phyloP scores from a whole-genome alignment of 306 rosid genomes.

The Datisca glomerata region DNA sequence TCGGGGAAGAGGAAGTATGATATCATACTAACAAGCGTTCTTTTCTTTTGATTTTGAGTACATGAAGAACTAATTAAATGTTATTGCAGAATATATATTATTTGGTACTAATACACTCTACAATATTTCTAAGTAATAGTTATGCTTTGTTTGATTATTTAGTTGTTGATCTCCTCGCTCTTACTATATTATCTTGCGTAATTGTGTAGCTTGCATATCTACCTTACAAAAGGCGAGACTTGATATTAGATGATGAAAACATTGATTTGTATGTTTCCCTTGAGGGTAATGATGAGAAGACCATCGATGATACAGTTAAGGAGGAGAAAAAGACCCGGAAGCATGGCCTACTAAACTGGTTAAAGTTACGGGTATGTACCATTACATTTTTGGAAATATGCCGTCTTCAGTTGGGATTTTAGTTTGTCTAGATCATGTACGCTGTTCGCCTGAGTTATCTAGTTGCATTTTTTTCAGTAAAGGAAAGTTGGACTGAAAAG shows the following conservation, averaged over 20 bases:
- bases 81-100: not conserved
- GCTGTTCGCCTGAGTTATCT: not conserved
- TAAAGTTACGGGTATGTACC: constrained; percentile 73
- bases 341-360: constrained; percentile 91
- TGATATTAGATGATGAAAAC: constrained; percentile 81
- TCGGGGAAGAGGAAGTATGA: constrained; percentile 80
- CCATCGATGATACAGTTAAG: constrained; percentile 43
- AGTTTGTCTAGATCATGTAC: not conserved
- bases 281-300: constrained; percentile 57
- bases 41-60: not conserved
- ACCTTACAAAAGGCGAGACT: constrained; percentile 87
- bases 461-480: no score
- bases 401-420: not conserved
- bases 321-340: constrained; percentile 82
- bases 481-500: no score
- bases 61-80: not conserved
- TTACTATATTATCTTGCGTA: constrained; percentile 12
- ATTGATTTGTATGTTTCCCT: constrained; percentile 61
- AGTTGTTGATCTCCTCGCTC: constrained; percentile 5
- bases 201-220: constrained; percentile 86
- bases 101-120: no score
- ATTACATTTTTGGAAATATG: not conserved
- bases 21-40: no score
- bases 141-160: not conserved
- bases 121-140: no score